These are phyloP conservation scores for Camellia oleifera DNA, from an alignment of 179 eudicot genomes.

Conservation along the genomic window DNA sequence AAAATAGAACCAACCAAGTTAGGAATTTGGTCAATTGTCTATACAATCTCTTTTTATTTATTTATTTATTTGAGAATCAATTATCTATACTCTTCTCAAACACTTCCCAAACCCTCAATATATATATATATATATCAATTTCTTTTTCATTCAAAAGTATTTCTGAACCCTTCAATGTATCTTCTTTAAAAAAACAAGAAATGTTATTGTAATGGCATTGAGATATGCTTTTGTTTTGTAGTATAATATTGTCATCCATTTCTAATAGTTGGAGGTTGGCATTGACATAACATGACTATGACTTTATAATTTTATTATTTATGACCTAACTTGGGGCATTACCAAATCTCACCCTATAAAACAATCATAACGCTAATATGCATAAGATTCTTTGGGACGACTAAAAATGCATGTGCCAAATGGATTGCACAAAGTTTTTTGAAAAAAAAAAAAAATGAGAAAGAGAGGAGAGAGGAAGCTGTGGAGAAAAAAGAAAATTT, in stretches of 20 bases:
- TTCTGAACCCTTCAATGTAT: neutral
- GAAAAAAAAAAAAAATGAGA: neutral
- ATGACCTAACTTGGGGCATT: neutral
- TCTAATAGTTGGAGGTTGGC: neutral
- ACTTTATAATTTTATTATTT: neutral
- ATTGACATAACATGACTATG: constrained; percentile 4
- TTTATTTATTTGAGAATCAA: too few species aligned
- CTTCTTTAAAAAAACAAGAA: neutral
- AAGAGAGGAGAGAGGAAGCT: neutral
- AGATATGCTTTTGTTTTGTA: neutral
- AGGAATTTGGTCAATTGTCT: constrained; percentile 16
- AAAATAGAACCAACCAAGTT: neutral
- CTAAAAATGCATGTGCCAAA: neutral
- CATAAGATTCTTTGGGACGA: neutral
- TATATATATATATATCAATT: neutral
- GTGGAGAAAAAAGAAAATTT: too few species aligned
- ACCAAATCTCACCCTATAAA: neutral
- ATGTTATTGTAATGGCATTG: neutral
- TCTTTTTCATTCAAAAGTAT: neutral
- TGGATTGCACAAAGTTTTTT: neutral
- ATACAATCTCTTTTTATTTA: too few species aligned
- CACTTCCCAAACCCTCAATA: neutral
- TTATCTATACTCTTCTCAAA: neutral
- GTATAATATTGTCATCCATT: neutral
- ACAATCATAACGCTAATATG: neutral